Base-by-base conservation (phyloP, 768 basidiomycete species). In the Naematelia encephala region DNA sequence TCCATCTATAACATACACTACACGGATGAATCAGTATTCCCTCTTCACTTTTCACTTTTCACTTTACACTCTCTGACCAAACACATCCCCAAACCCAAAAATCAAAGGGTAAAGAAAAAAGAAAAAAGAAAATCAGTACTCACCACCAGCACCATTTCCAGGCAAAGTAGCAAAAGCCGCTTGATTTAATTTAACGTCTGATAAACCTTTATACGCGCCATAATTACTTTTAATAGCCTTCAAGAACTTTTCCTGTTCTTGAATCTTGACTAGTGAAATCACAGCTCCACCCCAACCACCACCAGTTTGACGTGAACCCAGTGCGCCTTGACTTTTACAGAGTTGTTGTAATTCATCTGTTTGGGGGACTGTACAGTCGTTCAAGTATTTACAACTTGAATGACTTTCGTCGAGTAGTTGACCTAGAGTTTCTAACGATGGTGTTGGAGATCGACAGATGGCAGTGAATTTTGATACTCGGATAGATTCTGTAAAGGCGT, bases 241-340 rank as follows among this genome's bases (percentile, higher is more conserved):
- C 46, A 91, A 86, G 73, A 93, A 92, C 5, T 67, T 60, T 0
- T 82, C 81, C 1, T 88, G 87, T 45, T 83, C 68, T 19, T 79
- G 75, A 68, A 87, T 86, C 5, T 84, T 81, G 14, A 92, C 86
- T 19, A 92, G 82, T 5, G 88, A 90, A 21, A 92, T 87, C 0
- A 87, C 88, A 69, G 90, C 91, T 4, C 91, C 91, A 34, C 91
- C 91, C 90, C 90, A 94, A 2, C 90, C 90, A 0, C 90, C 90
- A 26, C 89, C 89, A 19, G 91, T 93, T n/a, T 91, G 80, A 23
- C 91, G 83, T 64, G 86, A 86, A 4, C 91, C 91, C 63, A 85
- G 83, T 3, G 90, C 89, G 14, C 91, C 91, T 1, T 86, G 84
- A 16, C 82, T 79, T 50, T 82, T 79, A 8, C 88, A 87, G 21